Evolutionary conservation across 495 filamentous ascomycete genomes (phyloP), one percentile per base, ranked within the genome.

Genomic region (Aspergillus heteromorphus): DNA sequence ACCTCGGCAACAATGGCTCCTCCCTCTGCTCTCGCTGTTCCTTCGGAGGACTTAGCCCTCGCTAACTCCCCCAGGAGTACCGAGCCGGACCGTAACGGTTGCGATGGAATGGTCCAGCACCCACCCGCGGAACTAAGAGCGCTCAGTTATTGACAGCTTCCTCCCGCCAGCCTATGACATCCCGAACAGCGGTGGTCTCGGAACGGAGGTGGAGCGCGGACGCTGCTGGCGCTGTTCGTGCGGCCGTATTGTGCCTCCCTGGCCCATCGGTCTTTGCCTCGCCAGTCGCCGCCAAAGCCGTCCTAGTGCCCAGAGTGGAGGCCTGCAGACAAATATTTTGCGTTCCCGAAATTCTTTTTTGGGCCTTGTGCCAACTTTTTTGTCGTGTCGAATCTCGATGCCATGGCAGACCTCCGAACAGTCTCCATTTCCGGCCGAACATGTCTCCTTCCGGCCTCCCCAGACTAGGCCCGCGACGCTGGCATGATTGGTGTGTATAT

Each of bases 371-470:
- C 43, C 21, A 47, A 43, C 23, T 16, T 47, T 47, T 47, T 29
- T 19, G 21, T 14, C 21, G 14, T 17, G 14, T 17, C 21, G 21
- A 27, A 47, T 16, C 9, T 25, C 23, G 20, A 47, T 47, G 43
- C 20, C 43, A 47, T 21, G 21, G 10, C 43, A n/a, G 16, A 47
- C 43, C 27, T 29, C 43, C 43, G 43, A 47, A 47, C 43, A 47
- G 21, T 47, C 43, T 47, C 43, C 43, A 47, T 29, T 29, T 47
- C 43, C 43, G 43, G 43, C 43, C 43, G 43, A 47, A 47, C 43
- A 47, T 25, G 43, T 29, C 21, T n/a, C 43, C 43, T 47, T 27
- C 23, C 25, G 21, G 21, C 14, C 19, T 11, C 13, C 20, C 43
- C 43, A 47, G 23, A 47, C 23, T n/a, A 47, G 9, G 21, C 21